A percentile compares a stretch with the other conserved stretches of the same genome.
Conservation (phyloP, 768 basidiomycete genomes). For the Aureoboletus auriporus region DNA sequence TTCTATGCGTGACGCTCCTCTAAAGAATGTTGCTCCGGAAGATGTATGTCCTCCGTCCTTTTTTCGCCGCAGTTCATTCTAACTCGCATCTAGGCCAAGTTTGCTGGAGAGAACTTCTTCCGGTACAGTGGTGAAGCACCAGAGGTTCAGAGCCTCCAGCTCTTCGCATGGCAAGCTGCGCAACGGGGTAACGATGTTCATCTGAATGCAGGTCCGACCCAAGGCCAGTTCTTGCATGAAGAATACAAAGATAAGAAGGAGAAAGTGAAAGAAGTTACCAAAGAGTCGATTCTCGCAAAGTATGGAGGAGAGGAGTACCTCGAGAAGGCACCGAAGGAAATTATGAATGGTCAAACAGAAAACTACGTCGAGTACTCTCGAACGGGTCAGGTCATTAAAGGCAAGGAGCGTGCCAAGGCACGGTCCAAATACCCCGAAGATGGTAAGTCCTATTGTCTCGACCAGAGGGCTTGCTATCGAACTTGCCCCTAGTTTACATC, state of each 20-base stretch:
- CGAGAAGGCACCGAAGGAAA: conserved; percentile 83
- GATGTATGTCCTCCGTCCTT: conserved; percentile 55
- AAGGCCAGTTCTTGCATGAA: conserved; percentile 86
- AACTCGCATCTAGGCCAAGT: conserved; percentile 55
- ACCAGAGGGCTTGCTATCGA: background rate
- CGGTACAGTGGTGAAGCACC: conserved; percentile 90
- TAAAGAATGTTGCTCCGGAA: conserved; percentile 72
- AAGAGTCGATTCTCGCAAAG: conserved; percentile 84
- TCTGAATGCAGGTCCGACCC: conserved; percentile 93
- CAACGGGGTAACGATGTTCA: conserved; percentile 93
- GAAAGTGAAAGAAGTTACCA: conserved; percentile 79
- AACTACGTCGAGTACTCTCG: conserved; percentile 97
- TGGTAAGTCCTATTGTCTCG: conserved; percentile 46
- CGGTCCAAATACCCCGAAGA: conserved; percentile 96
- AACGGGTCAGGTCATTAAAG: conserved; percentile 87
- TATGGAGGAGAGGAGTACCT: conserved; percentile 96
- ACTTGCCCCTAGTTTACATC: conserved; percentile 55
- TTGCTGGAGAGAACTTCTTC: conserved; percentile 96
- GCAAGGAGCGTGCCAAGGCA: conserved; percentile 82
- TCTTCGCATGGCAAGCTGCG: conserved; percentile 97
- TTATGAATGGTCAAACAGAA: conserved; percentile 94
- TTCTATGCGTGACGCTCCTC: conserved; percentile 97
- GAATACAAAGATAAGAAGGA: conserved; percentile 94
- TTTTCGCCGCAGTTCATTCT: conserved; percentile 1
- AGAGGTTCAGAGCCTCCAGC: conserved; percentile 86